Base-by-base conservation (phyloP, 768 basidiomycete genomes). In the Leucosporidium creatinivorum region DNA sequence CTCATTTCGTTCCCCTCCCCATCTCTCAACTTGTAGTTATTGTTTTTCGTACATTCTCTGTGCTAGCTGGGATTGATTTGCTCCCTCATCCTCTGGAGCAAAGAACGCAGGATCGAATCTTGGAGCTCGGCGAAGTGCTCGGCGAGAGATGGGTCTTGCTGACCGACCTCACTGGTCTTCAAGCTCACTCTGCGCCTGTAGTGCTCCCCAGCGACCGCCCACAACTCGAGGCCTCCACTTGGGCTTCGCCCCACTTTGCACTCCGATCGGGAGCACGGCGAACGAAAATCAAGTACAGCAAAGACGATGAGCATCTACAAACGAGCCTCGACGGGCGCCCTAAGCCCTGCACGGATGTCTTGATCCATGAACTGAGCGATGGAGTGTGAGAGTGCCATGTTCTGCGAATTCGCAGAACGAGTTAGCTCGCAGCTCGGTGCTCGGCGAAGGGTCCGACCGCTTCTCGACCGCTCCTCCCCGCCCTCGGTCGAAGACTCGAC, bases 331-430 rank as follows among this genome's bases (percentile, higher is more conserved):
- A 56, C 30, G 17, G 68, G 58, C 44, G 54, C 12, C 2, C 55
- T 23, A 25, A 30, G 50, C 1, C 2, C 25, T 17, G 30, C 25
- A 17, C 60, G 62, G 12, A 49, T 50, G 28, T 70, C 69, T 21
- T 67, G 56, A 57, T 70, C 66, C 62, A 70, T 60, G 36, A 67
- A 70, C 23, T 61, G 66, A 9, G 69, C 63, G 47, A 70, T 70
- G 48, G 62, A 62, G 63, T 70, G 69, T 23, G 69, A 65, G 48
- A 63, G 47, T 0, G 66, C 30, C 69, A 70, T 67, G 63, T 65
- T 67, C 69, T 70, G 65, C 51, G n/a, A 49, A 9, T 3, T 19
- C 31, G 9, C 3, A 30, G 9, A 19, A 12, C 0, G 47, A 3
- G 36, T 39, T 18, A 44, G 50, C 52, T 55, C 25, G 39, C 2